Percentiles rank a stretch among this genome's conserved stretches.
phyloP scores from a whole-genome alignment of 352 stramenopile species.

The Lagenidium sp. region DNA sequence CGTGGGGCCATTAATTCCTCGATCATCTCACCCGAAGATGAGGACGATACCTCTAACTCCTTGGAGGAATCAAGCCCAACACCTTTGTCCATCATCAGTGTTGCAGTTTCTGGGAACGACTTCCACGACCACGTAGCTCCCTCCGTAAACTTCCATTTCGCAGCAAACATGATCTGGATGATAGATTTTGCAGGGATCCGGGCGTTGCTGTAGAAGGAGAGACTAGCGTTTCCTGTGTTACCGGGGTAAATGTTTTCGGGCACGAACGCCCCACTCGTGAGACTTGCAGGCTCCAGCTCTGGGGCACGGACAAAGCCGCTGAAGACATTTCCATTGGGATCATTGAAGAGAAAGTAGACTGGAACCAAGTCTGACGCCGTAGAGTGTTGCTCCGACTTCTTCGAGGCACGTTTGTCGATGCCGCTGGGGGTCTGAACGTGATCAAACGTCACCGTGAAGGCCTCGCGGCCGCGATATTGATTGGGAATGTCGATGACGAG shows the following conservation, averaged over 20 bases:
- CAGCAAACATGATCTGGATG: slow-evolving; percentile 46
- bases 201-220: slow-evolving; percentile 69
- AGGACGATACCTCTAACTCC: not conserved
- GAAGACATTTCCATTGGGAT: slow-evolving; percentile 58
- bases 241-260: slow-evolving; percentile 81
- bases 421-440: slow-evolving; percentile 51
- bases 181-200: slow-evolving; percentile 36
- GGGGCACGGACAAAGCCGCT: slow-evolving; percentile 55
- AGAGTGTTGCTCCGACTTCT: slow-evolving; percentile 26
- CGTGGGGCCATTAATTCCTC: not conserved
- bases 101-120: slow-evolving; percentile 7
- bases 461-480: slow-evolving; percentile 37
- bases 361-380: slow-evolving; percentile 48
- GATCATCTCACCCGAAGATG: not conserved
- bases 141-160: slow-evolving; percentile 51
- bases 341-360: slow-evolving; percentile 72
- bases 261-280: slow-evolving; percentile 70
- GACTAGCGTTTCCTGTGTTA: slow-evolving; percentile 64
- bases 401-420: slow-evolving; percentile 13
- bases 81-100: not conserved
- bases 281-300: slow-evolving; percentile 24
- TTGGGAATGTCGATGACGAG: slow-evolving; percentile 56
- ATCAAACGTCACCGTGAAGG: slow-evolving; percentile 61
- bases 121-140: slow-evolving; percentile 49
- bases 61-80: not conserved